Base-by-base conservation (phyloP, 495 filamentous ascomycete genomes). In the Xylaria scruposa region DNA sequence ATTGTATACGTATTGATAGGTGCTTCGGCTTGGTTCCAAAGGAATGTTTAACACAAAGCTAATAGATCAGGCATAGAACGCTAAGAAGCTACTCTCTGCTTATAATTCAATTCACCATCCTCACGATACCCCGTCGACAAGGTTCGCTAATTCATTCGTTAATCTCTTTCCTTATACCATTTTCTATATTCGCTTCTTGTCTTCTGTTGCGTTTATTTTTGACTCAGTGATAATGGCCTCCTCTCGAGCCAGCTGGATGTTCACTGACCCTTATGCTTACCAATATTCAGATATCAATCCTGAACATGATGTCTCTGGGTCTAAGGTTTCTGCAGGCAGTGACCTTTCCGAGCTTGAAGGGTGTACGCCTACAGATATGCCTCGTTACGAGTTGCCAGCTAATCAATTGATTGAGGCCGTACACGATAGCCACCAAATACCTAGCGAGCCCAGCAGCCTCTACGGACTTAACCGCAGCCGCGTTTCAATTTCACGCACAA, bases 191-290 rank as follows among this genome's bases (percentile, higher is more conserved):
- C 6, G 3, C 31, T 59, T 49, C 8, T 56, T 59, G 15, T 44
- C 53, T 68, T 59, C 46, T 67, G 15, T 40, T 53, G 60, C 44
- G 66, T 60, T 13, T 31, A 31, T 4, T 12, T 10, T 9, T 8
- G n/a, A 33, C 17, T 10, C 29, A 29, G 26, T 49, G 12, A 53
- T 10, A 10, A 70, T 70, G 68, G 19, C 68, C 33, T 63, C 58
- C 10, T 38, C 24, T 3, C 36, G 33, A 21, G 38, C 56, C 2
- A 59, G 51, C 33, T 70, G 58, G 56, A 51, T 62, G 68, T 70
- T n/a, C 21, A 36, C 58, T 15, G 68, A 70, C 68, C 68, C 68
- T 12, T 70, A 70, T 13, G 58, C 15, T 26, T 70, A 70, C 58
- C 68, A 70, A 53, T 70, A 70, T 49, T 51, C 68, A n/a, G 46